phyloP scores from a whole-genome alignment of 2,329 filamentous ascomycete species.

The Parastagonospora nodorum region DNA sequence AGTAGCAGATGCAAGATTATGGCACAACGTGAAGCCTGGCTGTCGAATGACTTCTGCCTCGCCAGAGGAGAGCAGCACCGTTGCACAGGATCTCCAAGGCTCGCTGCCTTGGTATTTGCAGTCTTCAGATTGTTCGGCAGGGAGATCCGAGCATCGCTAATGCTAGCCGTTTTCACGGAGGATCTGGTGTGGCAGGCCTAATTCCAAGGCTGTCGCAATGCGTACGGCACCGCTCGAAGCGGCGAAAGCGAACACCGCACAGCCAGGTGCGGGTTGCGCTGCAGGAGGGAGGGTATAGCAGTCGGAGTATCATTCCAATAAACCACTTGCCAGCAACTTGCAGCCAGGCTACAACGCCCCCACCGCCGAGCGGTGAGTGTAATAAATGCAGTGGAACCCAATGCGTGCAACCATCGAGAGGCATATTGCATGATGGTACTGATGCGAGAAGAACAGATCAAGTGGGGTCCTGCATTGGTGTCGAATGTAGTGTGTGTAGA shows the following conservation, averaged over 20 bases:
- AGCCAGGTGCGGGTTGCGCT: conserved; percentile 18
- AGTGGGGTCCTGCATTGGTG: conserved; percentile 5
- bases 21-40: conserved; percentile 7
- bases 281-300: conserved; percentile 7
- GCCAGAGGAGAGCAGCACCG: not conserved
- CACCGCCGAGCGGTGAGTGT: conserved; percentile 16
- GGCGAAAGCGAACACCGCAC: not conserved
- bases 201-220: conserved; percentile 1
- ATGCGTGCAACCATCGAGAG: conserved; percentile 7
- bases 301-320: conserved; percentile 1
- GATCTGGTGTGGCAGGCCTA: conserved; percentile 10
- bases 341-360: conserved; percentile 1
- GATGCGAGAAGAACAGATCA: not conserved
- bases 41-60: conserved; percentile 1
- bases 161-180: not conserved
- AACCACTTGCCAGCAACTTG: not conserved
- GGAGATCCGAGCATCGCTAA: conserved; percentile 7
- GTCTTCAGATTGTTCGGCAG: conserved; percentile 7
- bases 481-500: conserved; percentile 8
- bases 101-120: conserved; percentile 3
- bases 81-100: not conserved
- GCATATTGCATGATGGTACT: not conserved
- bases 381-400: conserved; percentile 2
- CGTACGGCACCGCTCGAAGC: conserved; percentile 9
- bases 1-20: conserved; percentile 2